Evolutionary conservation across 768 basidiomycete genomes (phyloP).

Genomic region (Agaricus blazei): DNA sequence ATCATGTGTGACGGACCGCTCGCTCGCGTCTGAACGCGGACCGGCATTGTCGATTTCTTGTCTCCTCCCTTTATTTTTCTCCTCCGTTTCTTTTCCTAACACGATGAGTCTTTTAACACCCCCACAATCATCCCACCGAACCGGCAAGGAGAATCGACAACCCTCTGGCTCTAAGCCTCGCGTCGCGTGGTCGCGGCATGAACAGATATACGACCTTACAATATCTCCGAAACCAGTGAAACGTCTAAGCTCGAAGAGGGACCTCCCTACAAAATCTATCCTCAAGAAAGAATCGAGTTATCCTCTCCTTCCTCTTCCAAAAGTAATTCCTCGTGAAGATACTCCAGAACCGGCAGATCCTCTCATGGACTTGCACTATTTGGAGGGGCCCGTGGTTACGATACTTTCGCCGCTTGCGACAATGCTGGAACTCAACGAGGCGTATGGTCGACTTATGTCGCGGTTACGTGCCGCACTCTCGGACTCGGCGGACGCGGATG

Average conservation of each 20-base stretch:
- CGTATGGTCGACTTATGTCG: slow-evolving; percentile 64
- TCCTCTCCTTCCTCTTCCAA: slow-evolving; percentile 11
- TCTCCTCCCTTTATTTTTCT: slow-evolving; percentile 9
- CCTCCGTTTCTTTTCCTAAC: slow-evolving; percentile 7
- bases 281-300: slow-evolving; percentile 20
- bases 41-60: slow-evolving; percentile 12
- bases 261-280: slow-evolving; percentile 19
- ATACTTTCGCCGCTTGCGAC: slow-evolving; percentile 47
- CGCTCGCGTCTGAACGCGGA: slow-evolving; percentile 9
- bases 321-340: slow-evolving; percentile 40
- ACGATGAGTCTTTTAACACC: slow-evolving; percentile 55
- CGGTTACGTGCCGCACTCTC: slow-evolving; percentile 50
- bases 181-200: slow-evolving; percentile 50
- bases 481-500: slow-evolving; percentile 45
- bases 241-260: slow-evolving; percentile 19
- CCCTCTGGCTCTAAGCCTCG: slow-evolving; percentile 17
- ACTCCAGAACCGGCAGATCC: slow-evolving; percentile 79
- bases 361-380: slow-evolving; percentile 56
- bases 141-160: slow-evolving; percentile 36
- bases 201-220: slow-evolving; percentile 40
- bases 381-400: slow-evolving; percentile 56
- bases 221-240: slow-evolving; percentile 20
- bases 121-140: slow-evolving; percentile 49
- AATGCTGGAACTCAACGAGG: slow-evolving; percentile 61
- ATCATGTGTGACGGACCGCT: slow-evolving; percentile 15